A percentile compares a stretch with the other conserved stretches of the same genome.
These are phyloP conservation scores for Tetrahymena thermophila DNA, from an alignment of 73 alveolate genomes.

Conservation along the genomic window DNA sequence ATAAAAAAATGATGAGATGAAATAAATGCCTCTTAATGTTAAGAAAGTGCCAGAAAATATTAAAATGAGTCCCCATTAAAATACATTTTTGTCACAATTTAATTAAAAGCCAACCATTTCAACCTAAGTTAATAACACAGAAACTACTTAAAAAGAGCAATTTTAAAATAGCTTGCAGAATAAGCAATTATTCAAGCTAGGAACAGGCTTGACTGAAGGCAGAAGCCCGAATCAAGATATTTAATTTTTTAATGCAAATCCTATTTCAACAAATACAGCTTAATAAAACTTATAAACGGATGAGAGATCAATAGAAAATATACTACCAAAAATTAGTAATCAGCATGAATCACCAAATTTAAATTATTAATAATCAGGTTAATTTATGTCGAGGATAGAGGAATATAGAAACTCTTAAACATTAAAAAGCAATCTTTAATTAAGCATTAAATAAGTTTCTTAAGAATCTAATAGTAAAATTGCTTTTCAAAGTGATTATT, in stretches of 20 bases:
- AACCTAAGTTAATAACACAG: background rate
- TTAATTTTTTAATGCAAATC: background rate
- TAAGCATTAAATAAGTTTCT: background rate
- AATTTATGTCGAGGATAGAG: background rate
- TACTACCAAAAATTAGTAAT: too few relatives aligned
- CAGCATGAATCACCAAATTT: background rate
- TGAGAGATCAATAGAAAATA: background rate
- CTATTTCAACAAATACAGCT: background rate
- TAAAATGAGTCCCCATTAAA: background rate
- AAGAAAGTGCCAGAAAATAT: background rate
- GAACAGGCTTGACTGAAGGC: background rate
- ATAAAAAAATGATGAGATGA: background rate
- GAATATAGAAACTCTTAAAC: background rate
- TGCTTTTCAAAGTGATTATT: background rate
- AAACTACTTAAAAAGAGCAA: background rate
- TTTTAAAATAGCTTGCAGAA: background rate
- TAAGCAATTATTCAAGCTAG: background rate
- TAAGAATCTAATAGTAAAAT: background rate
- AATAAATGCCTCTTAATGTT: background rate
- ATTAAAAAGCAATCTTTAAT: background rate
- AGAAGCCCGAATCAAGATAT: background rate
- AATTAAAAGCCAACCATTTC: background rate
- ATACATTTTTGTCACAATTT: background rate
- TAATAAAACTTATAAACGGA: background rate
- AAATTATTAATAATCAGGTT: background rate